These are phyloP conservation scores for Corylus avellana DNA, from an alignment of 306 rosid genomes.

Conservation along the genomic window DNA sequence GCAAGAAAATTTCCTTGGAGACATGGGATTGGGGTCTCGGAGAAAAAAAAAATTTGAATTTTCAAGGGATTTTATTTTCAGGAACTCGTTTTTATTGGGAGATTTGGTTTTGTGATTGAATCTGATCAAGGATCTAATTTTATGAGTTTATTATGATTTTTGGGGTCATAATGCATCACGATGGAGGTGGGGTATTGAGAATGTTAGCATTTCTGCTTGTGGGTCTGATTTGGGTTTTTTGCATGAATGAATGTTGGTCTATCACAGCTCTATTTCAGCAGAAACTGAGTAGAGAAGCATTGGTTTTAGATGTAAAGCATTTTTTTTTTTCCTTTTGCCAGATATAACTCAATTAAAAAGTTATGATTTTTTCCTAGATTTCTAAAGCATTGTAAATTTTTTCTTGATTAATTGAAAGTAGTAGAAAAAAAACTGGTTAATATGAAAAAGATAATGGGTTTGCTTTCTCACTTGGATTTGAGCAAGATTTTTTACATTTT, in stretches of 20 bases:
- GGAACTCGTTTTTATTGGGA: background rate
- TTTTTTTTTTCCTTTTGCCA: background rate
- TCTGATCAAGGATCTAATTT: background rate
- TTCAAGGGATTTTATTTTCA: background rate
- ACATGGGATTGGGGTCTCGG: too few relatives aligned
- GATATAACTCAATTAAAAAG: background rate
- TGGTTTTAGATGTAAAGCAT: background rate
- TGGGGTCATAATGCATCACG: background rate
- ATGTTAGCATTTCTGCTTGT: background rate
- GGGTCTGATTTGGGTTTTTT: background rate
- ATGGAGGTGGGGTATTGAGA: background rate
- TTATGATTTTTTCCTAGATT: background rate
- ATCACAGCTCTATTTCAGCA: background rate
- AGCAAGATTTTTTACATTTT: background rate
- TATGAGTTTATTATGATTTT: background rate
- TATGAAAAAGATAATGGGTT: background rate
- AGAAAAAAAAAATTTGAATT: background rate
- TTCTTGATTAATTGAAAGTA: background rate
- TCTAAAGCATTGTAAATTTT: too few relatives aligned
- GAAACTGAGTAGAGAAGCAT: background rate
- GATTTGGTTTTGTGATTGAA: background rate
- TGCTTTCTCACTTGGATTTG: background rate
- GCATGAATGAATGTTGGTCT: background rate
- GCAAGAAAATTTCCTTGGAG: background rate
- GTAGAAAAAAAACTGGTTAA: background rate